Evolutionary conservation across 2,329 filamentous ascomycete genomes (phyloP), one percentile per base, ranked within the genome.

Genomic region (Aotearoamyces nothofagi): DNA sequence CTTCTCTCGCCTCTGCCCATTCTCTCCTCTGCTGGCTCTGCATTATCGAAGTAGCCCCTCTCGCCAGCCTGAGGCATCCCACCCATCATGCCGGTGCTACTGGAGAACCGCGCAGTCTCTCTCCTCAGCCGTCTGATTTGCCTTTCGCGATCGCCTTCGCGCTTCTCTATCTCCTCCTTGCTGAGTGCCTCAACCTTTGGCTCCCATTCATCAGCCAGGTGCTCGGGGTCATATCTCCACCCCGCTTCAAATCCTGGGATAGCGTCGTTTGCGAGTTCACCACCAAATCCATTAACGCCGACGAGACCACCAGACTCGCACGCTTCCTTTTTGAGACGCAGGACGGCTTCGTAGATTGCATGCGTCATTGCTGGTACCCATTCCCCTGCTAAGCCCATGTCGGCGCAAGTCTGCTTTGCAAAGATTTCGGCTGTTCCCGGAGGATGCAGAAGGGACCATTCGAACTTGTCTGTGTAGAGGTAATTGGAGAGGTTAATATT

Each of bases 111-210:
- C 1, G 87, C 87, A 7, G 87, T 96, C 53, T 98, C 90, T 48
- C 90, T 68, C 32, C 90, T 69, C 37, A 94, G 57, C 34, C 90
- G 68, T 33, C 90, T 68, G 22, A 94, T 78, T 53, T 96, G 83
- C 31, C 90, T 66, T 54, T 98, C 90, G 23, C 90, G 70, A 49
- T 98, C 90, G 29, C 83, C 83, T 53, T 98, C 90, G 15, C 90
- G 72, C 58, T 92, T 92, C 55, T 98, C 90, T 30, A 98, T 96
- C 48, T 98, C 90, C 44, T 98, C 90, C 43, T 93, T 92, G 22
- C 78, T 86, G 2, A 98, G 57, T 0, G 67, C 63, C 50, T 87
- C 81, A 6, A 90, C 64, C 57, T 80, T 82, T 5, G 81, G 78
- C 47, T 84, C 79, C 81, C 81, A 90, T 36, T 80, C 76, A 38